phyloP scores from a whole-genome alignment of 164 flowering plant species.

The Vitis amurensis region DNA sequence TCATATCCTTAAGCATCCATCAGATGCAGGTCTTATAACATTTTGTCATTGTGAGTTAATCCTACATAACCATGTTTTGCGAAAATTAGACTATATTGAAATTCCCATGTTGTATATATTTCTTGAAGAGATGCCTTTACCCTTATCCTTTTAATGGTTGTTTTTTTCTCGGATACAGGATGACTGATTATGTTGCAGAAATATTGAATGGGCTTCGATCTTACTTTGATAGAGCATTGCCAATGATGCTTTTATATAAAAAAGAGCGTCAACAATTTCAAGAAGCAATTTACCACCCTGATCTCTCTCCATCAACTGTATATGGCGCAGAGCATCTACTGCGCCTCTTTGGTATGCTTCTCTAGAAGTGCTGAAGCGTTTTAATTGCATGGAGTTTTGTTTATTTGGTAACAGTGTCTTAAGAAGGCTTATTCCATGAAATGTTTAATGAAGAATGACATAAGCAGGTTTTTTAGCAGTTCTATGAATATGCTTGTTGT shows the following conservation, averaged over 20 bases:
- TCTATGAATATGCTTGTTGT: too few species aligned
- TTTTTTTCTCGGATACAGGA: conserved; percentile 36
- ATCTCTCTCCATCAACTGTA: conserved; percentile 72
- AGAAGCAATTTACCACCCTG: conserved; percentile 44
- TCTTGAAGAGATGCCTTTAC: background rate
- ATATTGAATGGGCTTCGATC: conserved; percentile 72
- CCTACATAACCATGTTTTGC: too few species aligned
- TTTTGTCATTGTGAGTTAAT: too few species aligned
- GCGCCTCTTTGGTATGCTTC: conserved; percentile 84
- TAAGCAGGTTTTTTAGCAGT: too few species aligned
- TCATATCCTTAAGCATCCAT: too few species aligned
- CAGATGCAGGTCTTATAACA: too few species aligned
- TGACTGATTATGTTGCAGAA: conserved; percentile 66
- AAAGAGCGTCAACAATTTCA: conserved; percentile 78
- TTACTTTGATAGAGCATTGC: conserved; percentile 91
- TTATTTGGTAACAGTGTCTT: too few species aligned
- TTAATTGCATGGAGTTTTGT: background rate
- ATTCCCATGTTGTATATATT: too few species aligned
- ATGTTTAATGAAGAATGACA: too few species aligned
- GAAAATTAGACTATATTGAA: too few species aligned
- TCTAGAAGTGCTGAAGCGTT: background rate
- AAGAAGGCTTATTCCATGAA: too few species aligned
- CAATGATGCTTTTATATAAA: conserved; percentile 76
- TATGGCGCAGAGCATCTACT: conserved; percentile 97
- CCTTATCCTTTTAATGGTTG: background rate